Conservation (phyloP, 345 rosid genomes). For the Isatis tinctoria region DNA sequence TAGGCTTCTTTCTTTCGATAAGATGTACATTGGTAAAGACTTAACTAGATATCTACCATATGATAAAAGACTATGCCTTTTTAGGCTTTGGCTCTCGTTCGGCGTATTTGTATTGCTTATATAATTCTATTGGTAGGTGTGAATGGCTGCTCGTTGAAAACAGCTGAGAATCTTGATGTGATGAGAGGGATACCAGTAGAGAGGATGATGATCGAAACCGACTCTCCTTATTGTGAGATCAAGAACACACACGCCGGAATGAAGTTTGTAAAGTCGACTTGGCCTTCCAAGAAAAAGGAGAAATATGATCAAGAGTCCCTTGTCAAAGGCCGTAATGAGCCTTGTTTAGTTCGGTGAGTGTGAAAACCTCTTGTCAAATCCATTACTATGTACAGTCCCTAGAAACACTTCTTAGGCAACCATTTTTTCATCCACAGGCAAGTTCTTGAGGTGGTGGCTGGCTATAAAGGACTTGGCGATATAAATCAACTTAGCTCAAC, state of each 20-base stretch:
- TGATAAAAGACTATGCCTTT: conserved; percentile 33
- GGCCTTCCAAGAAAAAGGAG: conserved; percentile 96
- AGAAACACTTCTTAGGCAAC: background rate
- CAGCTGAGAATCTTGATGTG: conserved; percentile 76
- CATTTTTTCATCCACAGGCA: conserved; percentile 45
- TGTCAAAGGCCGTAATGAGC: conserved; percentile 94
- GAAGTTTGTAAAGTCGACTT: conserved; percentile 51
- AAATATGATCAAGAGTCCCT: conserved; percentile 66
- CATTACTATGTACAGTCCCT: background rate
- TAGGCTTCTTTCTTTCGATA: conserved; percentile 69
- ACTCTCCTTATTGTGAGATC: conserved; percentile 96
- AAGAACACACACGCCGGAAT: conserved; percentile 84
- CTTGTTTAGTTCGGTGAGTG: conserved; percentile 83
- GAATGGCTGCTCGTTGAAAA: conserved; percentile 90
- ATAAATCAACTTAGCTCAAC: conserved; percentile 57
- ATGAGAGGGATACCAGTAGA: conserved; percentile 68
- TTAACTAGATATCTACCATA: background rate
- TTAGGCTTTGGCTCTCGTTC: background rate
- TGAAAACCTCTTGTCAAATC: background rate
- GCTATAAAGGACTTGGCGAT: conserved; percentile 70
- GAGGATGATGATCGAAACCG: conserved; percentile 97
- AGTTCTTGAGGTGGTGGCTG: conserved; percentile 93
- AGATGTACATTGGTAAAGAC: conserved; percentile 70
- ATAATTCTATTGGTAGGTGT: conserved; percentile 47
- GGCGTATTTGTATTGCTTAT: conserved; percentile 1